phyloP scores from a whole-genome alignment of 139 green algal genomes.

The Chlorella sp. region DNA sequence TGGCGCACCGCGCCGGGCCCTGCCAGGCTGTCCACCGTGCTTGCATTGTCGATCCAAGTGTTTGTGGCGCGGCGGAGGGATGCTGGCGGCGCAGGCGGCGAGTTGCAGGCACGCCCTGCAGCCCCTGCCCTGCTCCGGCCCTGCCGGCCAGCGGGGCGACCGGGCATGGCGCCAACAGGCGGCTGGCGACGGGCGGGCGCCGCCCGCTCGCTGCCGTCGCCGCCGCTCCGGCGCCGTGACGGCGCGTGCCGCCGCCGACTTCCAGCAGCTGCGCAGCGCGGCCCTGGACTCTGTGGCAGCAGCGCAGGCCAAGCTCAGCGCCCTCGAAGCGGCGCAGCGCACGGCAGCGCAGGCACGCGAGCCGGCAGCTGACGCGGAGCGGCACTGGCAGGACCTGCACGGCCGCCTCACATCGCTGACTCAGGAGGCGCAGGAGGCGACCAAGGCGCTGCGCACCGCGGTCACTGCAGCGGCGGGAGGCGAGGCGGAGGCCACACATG shows the following conservation, averaged over 20 bases:
- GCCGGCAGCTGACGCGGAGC: constrained; percentile 36
- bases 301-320: constrained; percentile 29
- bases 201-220: neutral
- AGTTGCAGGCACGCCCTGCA: too few relatives aligned
- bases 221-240: neutral
- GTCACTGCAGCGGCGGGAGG: constrained; percentile 5
- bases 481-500: constrained; percentile 14
- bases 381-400: constrained; percentile 12
- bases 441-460: neutral
- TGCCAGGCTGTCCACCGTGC: too few relatives aligned
- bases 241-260: neutral
- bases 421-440: neutral
- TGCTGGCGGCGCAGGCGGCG: too few relatives aligned
- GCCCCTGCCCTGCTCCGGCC: too few relatives aligned
- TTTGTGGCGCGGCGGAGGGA: too few relatives aligned
- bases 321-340: constrained; percentile 31
- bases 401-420: neutral
- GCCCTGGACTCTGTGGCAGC: neutral
- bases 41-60: too few relatives aligned
- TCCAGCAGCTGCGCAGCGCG: constrained; percentile 18
- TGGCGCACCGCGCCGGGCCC: too few relatives aligned
- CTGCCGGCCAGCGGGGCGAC: too few relatives aligned
- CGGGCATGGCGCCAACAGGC: neutral
- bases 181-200: neutral
- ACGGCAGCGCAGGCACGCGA: neutral